Evolutionary conservation across 1,139 yeast species (phyloP).

Genomic region (Komagataea norvegica): DNA sequence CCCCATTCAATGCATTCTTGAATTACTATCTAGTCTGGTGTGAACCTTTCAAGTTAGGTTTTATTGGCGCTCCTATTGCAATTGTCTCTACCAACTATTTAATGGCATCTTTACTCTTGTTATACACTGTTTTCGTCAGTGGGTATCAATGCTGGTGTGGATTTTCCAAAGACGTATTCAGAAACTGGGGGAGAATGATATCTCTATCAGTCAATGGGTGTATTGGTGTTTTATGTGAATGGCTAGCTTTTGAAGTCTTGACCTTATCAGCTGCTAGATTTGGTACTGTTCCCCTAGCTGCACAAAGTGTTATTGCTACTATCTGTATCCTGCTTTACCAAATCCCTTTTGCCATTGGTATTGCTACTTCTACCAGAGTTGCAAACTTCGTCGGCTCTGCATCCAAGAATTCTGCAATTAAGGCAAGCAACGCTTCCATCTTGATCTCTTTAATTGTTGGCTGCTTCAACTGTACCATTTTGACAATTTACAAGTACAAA

Average conservation of each 20-base stretch:
- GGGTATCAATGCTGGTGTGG: conserved; percentile 60
- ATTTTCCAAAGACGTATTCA: conserved; percentile 38
- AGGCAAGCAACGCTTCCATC: conserved; percentile 39
- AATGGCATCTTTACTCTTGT: conserved; percentile 49
- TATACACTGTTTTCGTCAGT: conserved; percentile 43
- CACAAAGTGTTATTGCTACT: conserved; percentile 69
- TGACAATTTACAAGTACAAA: conserved; percentile 36
- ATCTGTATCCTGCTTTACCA: conserved; percentile 67
- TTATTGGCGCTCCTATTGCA: conserved; percentile 70
- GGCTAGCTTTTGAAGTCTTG: conserved; percentile 64
- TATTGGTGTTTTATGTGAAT: conserved; percentile 62
- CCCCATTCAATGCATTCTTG: conserved; percentile 62
- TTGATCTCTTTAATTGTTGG: conserved; percentile 42
- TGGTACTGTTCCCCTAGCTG: conserved; percentile 64
- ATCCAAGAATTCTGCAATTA: conserved; percentile 44
- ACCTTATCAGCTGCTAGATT: conserved; percentile 58
- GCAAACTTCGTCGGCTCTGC: conserved; percentile 80
- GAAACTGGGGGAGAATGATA: conserved; percentile 50
- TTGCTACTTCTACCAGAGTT: conserved; percentile 70
- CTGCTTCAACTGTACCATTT: conserved; percentile 33
- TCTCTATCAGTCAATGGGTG: conserved; percentile 57
- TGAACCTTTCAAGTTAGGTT: conserved; percentile 54
- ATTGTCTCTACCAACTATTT: conserved; percentile 67
- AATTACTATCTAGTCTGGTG: conserved; percentile 51
- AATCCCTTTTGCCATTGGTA: conserved; percentile 69